phyloP scores from a whole-genome alignment of 2,329 filamentous ascomycete genomes.

The Claviceps monticola region DNA sequence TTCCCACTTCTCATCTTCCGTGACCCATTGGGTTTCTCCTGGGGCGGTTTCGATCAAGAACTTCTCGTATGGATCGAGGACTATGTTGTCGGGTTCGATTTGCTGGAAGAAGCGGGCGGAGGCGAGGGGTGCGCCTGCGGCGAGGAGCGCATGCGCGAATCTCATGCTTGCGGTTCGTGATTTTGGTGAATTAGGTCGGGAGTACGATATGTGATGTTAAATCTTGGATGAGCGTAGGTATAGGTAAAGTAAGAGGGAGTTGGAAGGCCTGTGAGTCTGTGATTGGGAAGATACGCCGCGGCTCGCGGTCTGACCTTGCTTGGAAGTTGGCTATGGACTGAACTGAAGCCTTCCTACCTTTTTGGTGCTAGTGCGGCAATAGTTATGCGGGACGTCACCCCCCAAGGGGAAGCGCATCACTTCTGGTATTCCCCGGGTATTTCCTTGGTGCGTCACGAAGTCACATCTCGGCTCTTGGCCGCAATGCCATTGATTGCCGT shows the following conservation, averaged over 20 bases:
- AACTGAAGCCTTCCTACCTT: not conserved
- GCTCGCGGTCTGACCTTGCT: no score
- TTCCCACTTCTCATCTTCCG: slow-evolving; percentile 91
- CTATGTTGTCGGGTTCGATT: slow-evolving; percentile 35
- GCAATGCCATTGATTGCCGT: no score
- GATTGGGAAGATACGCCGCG: no score
- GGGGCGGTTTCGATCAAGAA: slow-evolving; percentile 77
- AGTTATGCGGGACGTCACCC: not conserved
- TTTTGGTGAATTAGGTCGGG: not conserved
- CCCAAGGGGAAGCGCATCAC: not conserved
- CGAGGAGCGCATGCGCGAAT: slow-evolving; percentile 36
- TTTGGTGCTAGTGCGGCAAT: not conserved
- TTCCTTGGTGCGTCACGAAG: no score
- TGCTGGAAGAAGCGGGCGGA: slow-evolving; percentile 43
- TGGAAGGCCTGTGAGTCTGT: no score
- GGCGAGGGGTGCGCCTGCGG: slow-evolving; percentile 36
- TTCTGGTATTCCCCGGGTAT: no score
- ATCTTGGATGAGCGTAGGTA: no score
- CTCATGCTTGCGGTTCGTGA: slow-evolving; percentile 29
- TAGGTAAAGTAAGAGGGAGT: no score
- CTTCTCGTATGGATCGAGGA: slow-evolving; percentile 28
- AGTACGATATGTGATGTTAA: no score
- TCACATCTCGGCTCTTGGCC: no score
- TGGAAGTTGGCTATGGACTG: not conserved
- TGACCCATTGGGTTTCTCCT: slow-evolving; percentile 73